A percentile compares a stretch with the other conserved stretches of the same genome.
phyloP scores from a whole-genome alignment of 2,329 filamentous ascomycete genomes.

The Fusarium metavorans region DNA sequence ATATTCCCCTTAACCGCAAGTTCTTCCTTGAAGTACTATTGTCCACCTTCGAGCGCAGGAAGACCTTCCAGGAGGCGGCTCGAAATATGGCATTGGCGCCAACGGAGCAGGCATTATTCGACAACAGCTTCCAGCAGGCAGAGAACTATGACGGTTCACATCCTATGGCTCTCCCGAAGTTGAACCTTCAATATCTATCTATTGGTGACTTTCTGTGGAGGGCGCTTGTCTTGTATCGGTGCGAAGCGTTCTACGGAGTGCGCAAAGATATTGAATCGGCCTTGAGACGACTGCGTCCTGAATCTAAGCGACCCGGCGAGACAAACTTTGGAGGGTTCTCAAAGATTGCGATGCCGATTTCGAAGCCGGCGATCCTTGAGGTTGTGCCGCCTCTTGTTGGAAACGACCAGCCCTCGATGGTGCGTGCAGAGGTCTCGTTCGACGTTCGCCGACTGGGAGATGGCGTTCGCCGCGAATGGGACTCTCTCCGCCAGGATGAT shows the following conservation, averaged over 20 bases:
- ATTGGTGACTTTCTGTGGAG: slow-evolving; percentile 98
- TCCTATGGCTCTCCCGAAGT: slow-evolving; percentile 90
- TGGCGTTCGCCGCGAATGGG: slow-evolving; percentile 87
- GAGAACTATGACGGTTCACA: slow-evolving; percentile 89
- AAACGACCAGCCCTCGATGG: slow-evolving; percentile 82
- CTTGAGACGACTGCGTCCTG: slow-evolving; percentile 82
- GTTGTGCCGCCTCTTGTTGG: slow-evolving; percentile 87
- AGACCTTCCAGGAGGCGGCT: slow-evolving; percentile 85
- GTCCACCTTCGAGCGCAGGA: slow-evolving; percentile 79
- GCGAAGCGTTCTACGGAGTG: slow-evolving; percentile 93
- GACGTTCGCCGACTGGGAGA: slow-evolving; percentile 85
- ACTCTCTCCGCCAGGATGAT: slow-evolving; percentile 86
- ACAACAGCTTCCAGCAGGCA: slow-evolving; percentile 80
- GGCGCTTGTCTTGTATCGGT: slow-evolving; percentile 87
- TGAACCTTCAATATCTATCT: slow-evolving; percentile 95
- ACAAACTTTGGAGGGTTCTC: slow-evolving; percentile 86
- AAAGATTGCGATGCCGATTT: slow-evolving; percentile 90
- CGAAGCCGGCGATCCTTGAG: slow-evolving; percentile 88
- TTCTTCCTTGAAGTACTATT: slow-evolving; percentile 80
- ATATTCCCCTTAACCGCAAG: slow-evolving; percentile 71
- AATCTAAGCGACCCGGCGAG: slow-evolving; percentile 71
- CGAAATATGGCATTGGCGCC: slow-evolving; percentile 81
- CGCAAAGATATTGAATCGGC: slow-evolving; percentile 89
- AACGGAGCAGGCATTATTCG: slow-evolving; percentile 85
- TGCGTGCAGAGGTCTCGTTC: slow-evolving; percentile 86